These are phyloP conservation scores for Eucalyptus viminalis DNA, from an alignment of 345 rosid genomes.

Conservation along the genomic window DNA sequence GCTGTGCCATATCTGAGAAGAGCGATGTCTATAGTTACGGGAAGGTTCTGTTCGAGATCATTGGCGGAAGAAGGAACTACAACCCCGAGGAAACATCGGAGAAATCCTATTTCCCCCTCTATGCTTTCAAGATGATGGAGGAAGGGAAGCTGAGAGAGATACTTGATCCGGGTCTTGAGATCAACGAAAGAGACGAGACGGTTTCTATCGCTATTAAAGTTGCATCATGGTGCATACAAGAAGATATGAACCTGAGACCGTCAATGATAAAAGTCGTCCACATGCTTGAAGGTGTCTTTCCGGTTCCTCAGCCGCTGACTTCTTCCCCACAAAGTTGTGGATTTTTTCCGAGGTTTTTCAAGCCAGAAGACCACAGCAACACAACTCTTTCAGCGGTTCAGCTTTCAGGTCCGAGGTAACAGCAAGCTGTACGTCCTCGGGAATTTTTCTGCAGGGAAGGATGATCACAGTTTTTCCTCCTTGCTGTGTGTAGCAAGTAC, in stretches of 20 bases:
- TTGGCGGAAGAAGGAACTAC: slow-evolving; percentile 81
- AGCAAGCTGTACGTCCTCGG: background rate
- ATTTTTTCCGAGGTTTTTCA: slow-evolving; percentile 32
- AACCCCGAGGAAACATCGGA: slow-evolving; percentile 47
- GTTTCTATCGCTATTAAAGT: slow-evolving; percentile 45
- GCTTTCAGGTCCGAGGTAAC: slow-evolving; percentile 92
- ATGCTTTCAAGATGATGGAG: slow-evolving; percentile 82
- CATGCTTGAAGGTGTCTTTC: slow-evolving; percentile 80
- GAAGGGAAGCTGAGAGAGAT: slow-evolving; percentile 65
- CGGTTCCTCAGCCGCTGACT: slow-evolving; percentile 47
- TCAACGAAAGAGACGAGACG: slow-evolving; percentile 29
- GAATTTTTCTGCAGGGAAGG: background rate
- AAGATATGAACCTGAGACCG: slow-evolving; percentile 73
- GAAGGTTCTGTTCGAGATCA: slow-evolving; percentile 67
- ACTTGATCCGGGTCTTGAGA: slow-evolving; percentile 42
- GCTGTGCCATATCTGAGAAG: slow-evolving; percentile 87
- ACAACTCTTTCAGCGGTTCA: slow-evolving; percentile 55
- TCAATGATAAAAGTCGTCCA: slow-evolving; percentile 78
- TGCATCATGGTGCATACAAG: slow-evolving; percentile 89
- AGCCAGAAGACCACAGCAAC: slow-evolving; percentile 54
- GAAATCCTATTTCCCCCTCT: slow-evolving; percentile 76
- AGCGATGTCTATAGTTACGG: slow-evolving; percentile 88
- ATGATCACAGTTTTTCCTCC: background rate
- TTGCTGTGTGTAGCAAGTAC: background rate
- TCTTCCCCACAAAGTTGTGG: slow-evolving; percentile 51